These are phyloP conservation scores for Viola odorata DNA, from an alignment of 345 rosid genomes.

Conservation along the genomic window DNA sequence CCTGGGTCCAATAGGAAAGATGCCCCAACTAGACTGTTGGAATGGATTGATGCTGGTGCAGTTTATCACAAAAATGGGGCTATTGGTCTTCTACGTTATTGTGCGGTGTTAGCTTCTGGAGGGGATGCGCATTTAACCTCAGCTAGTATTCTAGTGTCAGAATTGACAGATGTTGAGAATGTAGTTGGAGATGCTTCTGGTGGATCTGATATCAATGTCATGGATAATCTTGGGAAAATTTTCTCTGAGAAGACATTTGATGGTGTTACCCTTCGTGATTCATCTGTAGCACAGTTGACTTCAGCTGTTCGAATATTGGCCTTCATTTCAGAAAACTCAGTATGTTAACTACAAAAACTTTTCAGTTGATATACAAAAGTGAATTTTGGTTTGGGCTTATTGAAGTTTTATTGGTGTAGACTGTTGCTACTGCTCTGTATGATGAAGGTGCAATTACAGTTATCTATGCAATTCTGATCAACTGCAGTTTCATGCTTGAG, in stretches of 20 bases:
- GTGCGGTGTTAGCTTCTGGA: conserved; percentile 84
- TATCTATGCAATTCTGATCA: conserved; percentile 69
- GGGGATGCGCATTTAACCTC: conserved; percentile 88
- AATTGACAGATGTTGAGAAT: conserved; percentile 68
- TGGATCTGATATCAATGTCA: conserved; percentile 63
- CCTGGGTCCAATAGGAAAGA: conserved; percentile 92
- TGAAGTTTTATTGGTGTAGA: conserved; percentile 36
- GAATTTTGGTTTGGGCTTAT: conserved; percentile 6
- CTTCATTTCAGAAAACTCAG: conserved; percentile 74
- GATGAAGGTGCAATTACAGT: conserved; percentile 86
- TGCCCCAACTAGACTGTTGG: conserved; percentile 84
- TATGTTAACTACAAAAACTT: conserved; percentile 32
- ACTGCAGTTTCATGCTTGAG: conserved; percentile 94
- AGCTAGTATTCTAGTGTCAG: conserved; percentile 64
- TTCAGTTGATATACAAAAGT: neutral
- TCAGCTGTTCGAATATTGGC: conserved; percentile 88
- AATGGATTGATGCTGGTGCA: conserved; percentile 91
- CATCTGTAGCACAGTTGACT: conserved; percentile 82
- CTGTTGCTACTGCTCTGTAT: conserved; percentile 73
- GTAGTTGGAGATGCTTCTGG: conserved; percentile 65
- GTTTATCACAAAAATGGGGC: conserved; percentile 91
- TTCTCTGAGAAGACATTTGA: conserved; percentile 76
- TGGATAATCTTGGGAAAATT: conserved; percentile 87
- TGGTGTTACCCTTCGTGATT: conserved; percentile 75
- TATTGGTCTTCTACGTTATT: conserved; percentile 85